Base-by-base conservation (phyloP, 2,329 filamentous ascomycete genomes). In the Colletotrichum eleusines region DNA sequence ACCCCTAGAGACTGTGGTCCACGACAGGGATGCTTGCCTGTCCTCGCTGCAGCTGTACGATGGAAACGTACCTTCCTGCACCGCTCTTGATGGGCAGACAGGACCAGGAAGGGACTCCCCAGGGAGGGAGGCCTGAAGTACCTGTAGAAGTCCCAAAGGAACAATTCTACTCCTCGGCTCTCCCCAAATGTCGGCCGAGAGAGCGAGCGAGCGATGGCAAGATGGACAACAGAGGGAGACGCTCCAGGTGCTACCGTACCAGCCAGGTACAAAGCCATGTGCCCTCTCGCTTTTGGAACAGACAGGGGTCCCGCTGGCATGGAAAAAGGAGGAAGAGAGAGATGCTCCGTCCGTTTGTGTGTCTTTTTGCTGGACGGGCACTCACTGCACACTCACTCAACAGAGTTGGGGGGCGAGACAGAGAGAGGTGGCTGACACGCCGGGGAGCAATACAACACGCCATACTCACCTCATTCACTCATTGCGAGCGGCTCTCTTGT, bases 71-170 rank as follows among this genome's bases (percentile, higher is more conserved):
- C 38, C 46, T 20, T 28, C 9, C n/a, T 42, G 40, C 40, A 20
- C 55, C 23, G 38, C 23, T 67, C 54, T 33, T 38, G 31, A 33
- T 31, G n/a, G 33, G 35, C 51, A 68, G 55, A 68, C 40, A 44
- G 63, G 57, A 63, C 38, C 54, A 51, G 44, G 51, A n/a, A 11
- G 63, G 63, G 58, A 63, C 53, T 55, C 51, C 44, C 64, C 40
- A 63, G 63, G 64, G 64, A 58, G 44, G 64, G 64, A 58, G 44
- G 58, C 68, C 64, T 68, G 58, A 68, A 48, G 64, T 68, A n/a
- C n/a, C n/a, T n/a, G n/a, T n/a, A 53, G 68, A 71, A 71, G 64
- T 53, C 31, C 59, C 58, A 70, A 70, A 68, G 63, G 64, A 71
- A 71, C 68, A 68, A 71, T 68, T 68, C 64, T 46, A 68, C 40